Evolutionary conservation across 306 rosid genomes (phyloP), one percentile per base, ranked within the genome.

Genomic region (Pachyrhizus erosus): DNA sequence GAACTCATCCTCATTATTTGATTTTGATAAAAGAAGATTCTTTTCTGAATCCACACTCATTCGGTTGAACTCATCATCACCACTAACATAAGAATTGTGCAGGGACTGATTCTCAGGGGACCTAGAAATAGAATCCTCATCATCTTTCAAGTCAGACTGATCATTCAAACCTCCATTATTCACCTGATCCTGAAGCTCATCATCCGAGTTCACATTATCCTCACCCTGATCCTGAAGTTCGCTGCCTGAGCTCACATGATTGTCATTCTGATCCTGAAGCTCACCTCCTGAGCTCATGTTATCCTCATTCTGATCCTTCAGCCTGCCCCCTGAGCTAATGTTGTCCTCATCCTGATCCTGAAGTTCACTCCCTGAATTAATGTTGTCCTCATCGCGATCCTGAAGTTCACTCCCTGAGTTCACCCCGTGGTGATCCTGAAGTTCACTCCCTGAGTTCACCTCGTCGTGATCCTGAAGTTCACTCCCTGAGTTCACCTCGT

Each of bases 381-480:
- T 60, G 52, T 78, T 60, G 70, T 89, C 70, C 29, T 42, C 73
- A 18, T 80, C 33, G 48, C 69, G 87, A 80, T 83, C 89, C 52
- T 74, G 90, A 66, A 71, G 80, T 86, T 77, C 21, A 11, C 85
- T 83, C 74, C 69, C 89, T 18, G 84, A 87, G 81, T 80, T 88
- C 73, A 76, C 85, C 86, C 80, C 87, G 55, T 86, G 91, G 86
- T 88, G 85, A 46, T 45, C 66, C 65, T 83, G 87, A 70, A 68
- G 83, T 83, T 75, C 10, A 8, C 88, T 61, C 70, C 79, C 85
- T 62, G 83, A 83, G 77, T 79, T 57, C 62, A 89, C 84, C 84
- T 84, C 85, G 62, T 87, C 89, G 87, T 85, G 84, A 72, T 71
- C 72, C 72, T 70, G 60, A 43, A 70, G 62, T 23, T 80, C 78